Base-by-base conservation (phyloP, 768 basidiomycete genomes). In the Kwoniella bestiolae region DNA sequence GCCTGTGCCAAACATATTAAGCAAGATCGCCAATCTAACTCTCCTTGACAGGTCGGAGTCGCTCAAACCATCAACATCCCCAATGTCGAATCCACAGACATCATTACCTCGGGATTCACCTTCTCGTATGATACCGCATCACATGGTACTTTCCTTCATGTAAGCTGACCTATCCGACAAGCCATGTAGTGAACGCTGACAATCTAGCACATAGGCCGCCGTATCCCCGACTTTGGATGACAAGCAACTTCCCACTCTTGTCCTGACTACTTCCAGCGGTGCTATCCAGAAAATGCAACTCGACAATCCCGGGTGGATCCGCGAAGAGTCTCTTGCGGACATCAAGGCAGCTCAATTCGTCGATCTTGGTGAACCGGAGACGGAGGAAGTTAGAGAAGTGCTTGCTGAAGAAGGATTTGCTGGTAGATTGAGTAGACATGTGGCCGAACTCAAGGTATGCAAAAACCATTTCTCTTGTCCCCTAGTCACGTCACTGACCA, bases 251-350 rank as follows among this genome's bases (percentile, higher is more conserved):
- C 71, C 73, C 8, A 62, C 58, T 2, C 46, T 77, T 5, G 29
- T 75, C 23, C 60, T 92, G 21, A 87, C 88, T 1, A 90, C 90
- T 0, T 86, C 86, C n/a, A 89, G 89, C 1, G 92, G 91, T 9
- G 84, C 90, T 3, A 72, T 94, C 28, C 90, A 93, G 70, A 81
- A 89, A 8, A 91, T 91, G 90, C 82, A 86, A 51, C 84, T 86
- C 25, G 83, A 86, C 29, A 74, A 83, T 35, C 81, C 87, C 29
- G 83, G 85, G 29, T 95, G 92, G 92, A 86, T 85, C 0, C 85
- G 93, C 52, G 93, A 95, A 75, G 94, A 97, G 76, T 85, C 86
- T 1, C 83, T 95, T 9, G 83, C 91, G 0, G 83, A 86, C 2
- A 84, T 91, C 53, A 84, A 69, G 25, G 84, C 85, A 0, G 87